A percentile compares a stretch with the other conserved stretches of the same genome.
Conservation (phyloP, 441 rosid species). For the Theobroma grandiflorum region DNA sequence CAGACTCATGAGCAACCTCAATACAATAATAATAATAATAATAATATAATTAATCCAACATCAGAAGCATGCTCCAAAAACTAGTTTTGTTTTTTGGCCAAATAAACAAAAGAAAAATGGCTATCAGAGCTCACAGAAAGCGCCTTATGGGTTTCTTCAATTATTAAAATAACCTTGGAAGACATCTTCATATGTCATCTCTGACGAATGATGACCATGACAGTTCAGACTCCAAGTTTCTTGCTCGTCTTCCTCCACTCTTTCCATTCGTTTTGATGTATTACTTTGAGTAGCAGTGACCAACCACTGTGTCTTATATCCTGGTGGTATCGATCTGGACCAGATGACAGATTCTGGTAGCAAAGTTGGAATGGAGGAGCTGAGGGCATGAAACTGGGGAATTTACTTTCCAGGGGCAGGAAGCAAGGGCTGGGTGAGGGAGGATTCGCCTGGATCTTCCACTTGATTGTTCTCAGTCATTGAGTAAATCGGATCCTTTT, state of each 20-base stretch:
- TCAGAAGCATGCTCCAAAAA: no score
- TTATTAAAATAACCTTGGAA: not conserved
- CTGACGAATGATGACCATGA: slow-evolving; percentile 1
- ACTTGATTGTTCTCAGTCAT: slow-evolving; percentile 25
- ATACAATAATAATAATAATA: no score
- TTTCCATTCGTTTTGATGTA: no score
- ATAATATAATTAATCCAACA: no score
- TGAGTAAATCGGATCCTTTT: slow-evolving; percentile 29
- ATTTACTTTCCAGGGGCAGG: slow-evolving; percentile 22
- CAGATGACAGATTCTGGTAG: not conserved
- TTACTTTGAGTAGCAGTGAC: not conserved
- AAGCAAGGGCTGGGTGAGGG: slow-evolving; percentile 47
- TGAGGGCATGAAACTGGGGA: not conserved
- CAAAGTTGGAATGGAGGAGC: not conserved
- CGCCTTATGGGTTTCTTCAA: not conserved
- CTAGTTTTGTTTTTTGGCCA: not conserved
- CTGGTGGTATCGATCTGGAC: not conserved
- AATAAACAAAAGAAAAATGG: not conserved
- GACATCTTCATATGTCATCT: not conserved
- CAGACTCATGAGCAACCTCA: no score
- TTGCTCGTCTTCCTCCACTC: not conserved
- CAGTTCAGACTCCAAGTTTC: not conserved
- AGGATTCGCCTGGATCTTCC: slow-evolving; percentile 32
- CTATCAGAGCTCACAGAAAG: slow-evolving; percentile 3
- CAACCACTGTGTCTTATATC: not conserved